Evolutionary conservation across 345 rosid genomes (phyloP), one percentile per base, ranked within the genome.

Genomic region (Melaleuca quinquenervia): DNA sequence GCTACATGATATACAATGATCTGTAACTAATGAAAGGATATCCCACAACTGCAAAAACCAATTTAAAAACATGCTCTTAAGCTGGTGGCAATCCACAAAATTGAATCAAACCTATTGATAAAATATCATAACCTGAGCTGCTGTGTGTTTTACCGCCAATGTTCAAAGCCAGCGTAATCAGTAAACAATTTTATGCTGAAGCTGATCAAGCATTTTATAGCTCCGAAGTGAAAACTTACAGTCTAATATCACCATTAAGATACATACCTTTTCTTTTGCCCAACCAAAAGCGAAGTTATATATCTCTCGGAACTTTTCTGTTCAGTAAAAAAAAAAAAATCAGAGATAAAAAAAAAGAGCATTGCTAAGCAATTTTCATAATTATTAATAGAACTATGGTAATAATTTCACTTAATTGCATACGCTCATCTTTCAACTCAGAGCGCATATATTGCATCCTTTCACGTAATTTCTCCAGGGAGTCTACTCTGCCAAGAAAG

Each of bases 211-310:
- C 26, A 36, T 9, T 32, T 18, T 20, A 70, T 36, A 41, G 80
- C 48, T 36, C 80, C 2, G 48, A 70, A 70, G 24, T 8, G 80
- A 70, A 32, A 70, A 18, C 48, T 18, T 70, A 15, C 48, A 70
- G 26, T 70, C 26, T 41, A 70, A 18, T 70, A 36, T 36, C 48
- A 70, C 80, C 18, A 5, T 8, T 36, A 70, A 70, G 80, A 70
- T 70, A 48, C 45, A 52, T 90, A 97, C 99, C 98, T 97, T 97
- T 91, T 97, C 99, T 91, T 94, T 97, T 83, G 99, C 99, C 99
- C 99, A 97, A 83, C 95, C 96, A 92, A 96, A 97, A 84, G 99
- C 96, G 88, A 95, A 97, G 91, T 95, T 96, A 89, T 97, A 94
- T 76, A 97, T 96, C 82, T 97, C 99, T 36, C 95, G 94, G 80